Percentiles rank a stretch among this genome's conserved stretches.
Conservation (phyloP, 1,284 basidiomycete genomes). For the Ganoderma meredithae region DNA sequence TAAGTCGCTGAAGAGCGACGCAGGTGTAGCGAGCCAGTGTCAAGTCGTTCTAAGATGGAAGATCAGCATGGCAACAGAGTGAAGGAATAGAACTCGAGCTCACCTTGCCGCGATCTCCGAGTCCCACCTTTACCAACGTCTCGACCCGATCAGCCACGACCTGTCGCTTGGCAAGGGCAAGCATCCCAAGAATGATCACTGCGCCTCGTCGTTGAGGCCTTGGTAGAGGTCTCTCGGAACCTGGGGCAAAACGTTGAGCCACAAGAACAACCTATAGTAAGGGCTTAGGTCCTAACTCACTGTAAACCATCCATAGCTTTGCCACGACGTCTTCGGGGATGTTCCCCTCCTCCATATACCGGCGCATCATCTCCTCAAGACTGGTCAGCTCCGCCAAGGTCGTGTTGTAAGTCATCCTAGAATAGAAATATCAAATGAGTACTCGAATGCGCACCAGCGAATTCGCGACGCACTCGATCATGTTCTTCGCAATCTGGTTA, state of each 20-base stretch:
- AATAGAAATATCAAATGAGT: not conserved
- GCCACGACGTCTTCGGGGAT: constrained; percentile 87
- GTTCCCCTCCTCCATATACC: constrained; percentile 89
- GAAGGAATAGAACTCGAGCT: not conserved
- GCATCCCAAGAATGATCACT: constrained; percentile 95
- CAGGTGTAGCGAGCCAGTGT: constrained; percentile 94
- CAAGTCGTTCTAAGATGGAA: constrained; percentile 75
- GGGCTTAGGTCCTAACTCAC: constrained; percentile 54
- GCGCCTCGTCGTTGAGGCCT: constrained; percentile 89
- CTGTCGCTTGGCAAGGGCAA: constrained; percentile 85
- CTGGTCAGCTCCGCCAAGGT: constrained; percentile 96
- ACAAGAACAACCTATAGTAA: not conserved
- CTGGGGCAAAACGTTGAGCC: constrained; percentile 38
- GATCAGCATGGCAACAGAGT: not conserved
- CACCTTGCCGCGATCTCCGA: constrained; percentile 87
- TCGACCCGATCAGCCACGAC: constrained; percentile 92
- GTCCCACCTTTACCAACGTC: constrained; percentile 85
- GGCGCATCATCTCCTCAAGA: constrained; percentile 94
- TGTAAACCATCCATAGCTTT: constrained; percentile 96
- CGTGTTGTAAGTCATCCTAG: constrained; percentile 86
- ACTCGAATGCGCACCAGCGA: not conserved
- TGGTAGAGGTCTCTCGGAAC: constrained; percentile 77
- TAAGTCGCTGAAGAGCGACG: constrained; percentile 90
- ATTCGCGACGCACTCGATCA: constrained; percentile 82
- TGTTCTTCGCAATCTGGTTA: constrained; percentile 96